Evolutionary conservation across 257 asterid genomes (phyloP), one percentile per base, ranked within the genome.

Genomic region (Jasminum sambac): DNA sequence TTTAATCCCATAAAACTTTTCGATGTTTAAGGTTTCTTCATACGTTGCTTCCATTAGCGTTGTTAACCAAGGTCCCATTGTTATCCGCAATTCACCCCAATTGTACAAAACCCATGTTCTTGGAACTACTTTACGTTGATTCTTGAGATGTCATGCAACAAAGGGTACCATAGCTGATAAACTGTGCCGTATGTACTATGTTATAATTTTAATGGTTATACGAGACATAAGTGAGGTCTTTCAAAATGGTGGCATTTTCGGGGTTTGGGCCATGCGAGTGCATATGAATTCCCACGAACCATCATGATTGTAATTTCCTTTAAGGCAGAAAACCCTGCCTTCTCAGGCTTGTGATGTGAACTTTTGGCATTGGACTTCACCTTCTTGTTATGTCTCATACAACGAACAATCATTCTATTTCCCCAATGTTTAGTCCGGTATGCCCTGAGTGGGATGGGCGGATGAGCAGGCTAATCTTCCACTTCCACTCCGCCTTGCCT

Each of bases 131-230:
- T 52, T 44, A 48, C 96, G 87, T 23, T 41, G 67, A 66, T 76
- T 77, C 77, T 76, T 81, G n/a, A 86, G 46, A 72, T 83, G 89
- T 92, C 92, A 90, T 0, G 85, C 90, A 6, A 83, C 84, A 52
- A 87, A 87, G 0, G 96, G 89, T 64, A 86, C 84, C 83, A 82
- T 57, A 8, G 95, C 84, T 16, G 92, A 84, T 46, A 87, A 71
- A 0, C 96, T 92, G 68, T 87, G 96, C 95, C 95, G 87, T 63
- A 89, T 87, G 80, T 89, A n/a, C n/a, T n/a, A n/a, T 87, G 12
- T 82, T 80, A 37, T 89, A 89, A 64, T 85, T 84, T 55, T 87
- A 90, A 68, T 86, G 90, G 30, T 84, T 87, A 68, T 90, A 72
- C 0, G 90, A 87, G 2, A 90, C 84, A 62, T 86, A 90, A 0